Percentiles rank a stretch among this genome's conserved stretches.
phyloP scores from a whole-genome alignment of 2,329 filamentous ascomycete species.

The Verticillium dahliae region DNA sequence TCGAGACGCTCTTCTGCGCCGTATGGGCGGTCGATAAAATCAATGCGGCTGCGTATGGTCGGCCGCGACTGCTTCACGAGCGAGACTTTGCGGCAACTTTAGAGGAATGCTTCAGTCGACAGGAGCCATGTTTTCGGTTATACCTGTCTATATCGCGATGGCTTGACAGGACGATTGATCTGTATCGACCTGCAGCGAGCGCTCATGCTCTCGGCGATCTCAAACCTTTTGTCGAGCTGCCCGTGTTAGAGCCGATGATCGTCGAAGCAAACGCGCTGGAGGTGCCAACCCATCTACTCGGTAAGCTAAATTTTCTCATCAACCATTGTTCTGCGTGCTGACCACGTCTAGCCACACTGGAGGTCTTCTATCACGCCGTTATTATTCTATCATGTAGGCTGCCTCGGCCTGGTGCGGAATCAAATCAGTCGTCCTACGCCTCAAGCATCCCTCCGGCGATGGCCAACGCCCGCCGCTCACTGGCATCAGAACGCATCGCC shows the following conservation, averaged over 20 bases:
- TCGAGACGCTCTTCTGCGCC: conserved; percentile 48
- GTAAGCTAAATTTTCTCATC: conserved; percentile 22
- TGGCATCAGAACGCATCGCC: conserved; percentile 51
- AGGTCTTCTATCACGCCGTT: conserved; percentile 58
- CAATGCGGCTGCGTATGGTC: conserved; percentile 52
- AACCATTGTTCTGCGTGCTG: conserved; percentile 12
- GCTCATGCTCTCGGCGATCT: conserved; percentile 30
- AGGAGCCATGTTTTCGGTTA: conserved; percentile 49
- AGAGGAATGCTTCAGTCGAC: conserved; percentile 41
- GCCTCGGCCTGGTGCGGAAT: conserved; percentile 30
- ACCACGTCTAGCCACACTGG: conserved; percentile 44
- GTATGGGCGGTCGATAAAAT: conserved; percentile 57
- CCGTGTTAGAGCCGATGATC: conserved; percentile 51
- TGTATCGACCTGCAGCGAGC: conserved; percentile 50
- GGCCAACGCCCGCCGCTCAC: conserved; percentile 49
- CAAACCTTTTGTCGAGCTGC: conserved; percentile 44
- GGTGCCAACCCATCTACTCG: conserved; percentile 40
- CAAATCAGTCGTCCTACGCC: conserved; percentile 22
- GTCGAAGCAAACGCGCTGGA: conserved; percentile 45
- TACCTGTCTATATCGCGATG: conserved; percentile 47
- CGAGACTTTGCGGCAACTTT: conserved; percentile 50
- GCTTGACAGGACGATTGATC: conserved; percentile 51
- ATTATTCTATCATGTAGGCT: conserved; percentile 57
- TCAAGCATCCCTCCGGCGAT: conserved; percentile 36
- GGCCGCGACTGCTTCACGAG: conserved; percentile 54